Evolutionary conservation across 2,329 filamentous ascomycete species (phyloP), one percentile per base, ranked within the genome.

Genomic region (Botrytis porri): DNA sequence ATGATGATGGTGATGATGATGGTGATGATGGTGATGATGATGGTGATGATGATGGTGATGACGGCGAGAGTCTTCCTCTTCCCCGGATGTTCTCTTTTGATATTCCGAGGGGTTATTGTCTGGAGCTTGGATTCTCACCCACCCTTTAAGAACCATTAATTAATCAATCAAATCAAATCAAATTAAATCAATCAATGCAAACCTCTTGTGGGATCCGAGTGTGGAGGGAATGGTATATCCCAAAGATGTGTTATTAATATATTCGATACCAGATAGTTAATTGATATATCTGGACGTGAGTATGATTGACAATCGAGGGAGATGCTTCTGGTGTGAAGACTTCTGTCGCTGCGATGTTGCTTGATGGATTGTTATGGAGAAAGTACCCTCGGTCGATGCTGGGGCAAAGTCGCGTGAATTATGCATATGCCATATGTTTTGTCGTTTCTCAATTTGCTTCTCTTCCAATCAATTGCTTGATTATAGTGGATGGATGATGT

Each of bases 21-120:
- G 45, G 63, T 70, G 57, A 29, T 72, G 64, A 48, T 72, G 69
- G 12, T 73, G 45, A 60, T 73, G 73, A 57, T 14, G 48, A 73
- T 73, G 45, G 48, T 73, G 73, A 57, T 14, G 48, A 4, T 48
- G 45, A 70, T 70, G 57, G 37, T 72, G 64, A 48, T 72, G 69
- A 29, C 14, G 7, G 51, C 14, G n/a, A 57, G 41, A 43, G 35
- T 29, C 51, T 59, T 41, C 70, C 73, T 61, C 70, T 72, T 76
- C 74, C 67, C 14, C 8, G n/a, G 37, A 57, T 67, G 22, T 57
- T 45, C 7, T 45, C 22, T 57, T 29, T 20, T 7, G 41, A 22
- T 35, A 25, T 12, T 65, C 43, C 37, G 62, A 29, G 43, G 60
- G 60, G 51, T 32, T 62, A 39, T 41, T n/a, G 37, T 39, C 35